Conservation (phyloP, 768 basidiomycete species). For the Xerocomellus intermedius region DNA sequence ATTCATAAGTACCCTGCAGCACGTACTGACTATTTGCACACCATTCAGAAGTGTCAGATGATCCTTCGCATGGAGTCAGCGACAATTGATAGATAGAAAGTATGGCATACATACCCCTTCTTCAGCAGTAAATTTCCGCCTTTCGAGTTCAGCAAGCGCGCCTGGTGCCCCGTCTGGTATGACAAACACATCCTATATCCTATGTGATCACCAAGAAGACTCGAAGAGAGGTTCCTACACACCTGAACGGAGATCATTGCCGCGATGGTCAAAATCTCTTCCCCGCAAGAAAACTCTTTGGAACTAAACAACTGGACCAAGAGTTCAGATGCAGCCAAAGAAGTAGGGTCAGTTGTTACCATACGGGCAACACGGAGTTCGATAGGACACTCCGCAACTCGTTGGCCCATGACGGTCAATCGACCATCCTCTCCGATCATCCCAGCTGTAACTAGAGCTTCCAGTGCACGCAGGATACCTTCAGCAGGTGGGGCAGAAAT, state of each 20-base stretch:
- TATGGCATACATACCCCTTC: conserved; percentile 72
- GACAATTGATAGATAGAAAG: not conserved
- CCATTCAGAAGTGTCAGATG: conserved; percentile 94
- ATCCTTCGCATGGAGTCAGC: conserved; percentile 52
- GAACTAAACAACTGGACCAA: conserved; percentile 74
- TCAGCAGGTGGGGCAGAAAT: conserved; percentile 85
- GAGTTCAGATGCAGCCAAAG: not conserved
- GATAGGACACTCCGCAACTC: conserved; percentile 91
- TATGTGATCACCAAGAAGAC: not conserved
- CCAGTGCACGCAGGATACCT: conserved; percentile 80
- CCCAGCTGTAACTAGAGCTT: conserved; percentile 74
- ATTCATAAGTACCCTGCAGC: conserved; percentile 1
- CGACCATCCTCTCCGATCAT: conserved; percentile 84
- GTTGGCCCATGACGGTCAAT: conserved; percentile 72
- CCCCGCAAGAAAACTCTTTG: conserved; percentile 83
- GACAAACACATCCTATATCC: conserved; percentile 77
- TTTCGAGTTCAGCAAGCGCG: conserved; percentile 86
- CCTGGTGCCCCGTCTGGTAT: conserved; percentile 84
- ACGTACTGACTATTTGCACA: conserved; percentile 25
- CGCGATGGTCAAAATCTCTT: conserved; percentile 93
- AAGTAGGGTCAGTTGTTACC: conserved; percentile 45
- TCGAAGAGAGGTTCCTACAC: conserved; percentile 7
- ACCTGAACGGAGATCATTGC: conserved; percentile 95
- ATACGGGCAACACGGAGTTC: conserved; percentile 94
- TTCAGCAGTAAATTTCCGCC: conserved; percentile 95